Base-by-base conservation (phyloP, 352 stramenopile genomes). In the Pythium coloratum region DNA sequence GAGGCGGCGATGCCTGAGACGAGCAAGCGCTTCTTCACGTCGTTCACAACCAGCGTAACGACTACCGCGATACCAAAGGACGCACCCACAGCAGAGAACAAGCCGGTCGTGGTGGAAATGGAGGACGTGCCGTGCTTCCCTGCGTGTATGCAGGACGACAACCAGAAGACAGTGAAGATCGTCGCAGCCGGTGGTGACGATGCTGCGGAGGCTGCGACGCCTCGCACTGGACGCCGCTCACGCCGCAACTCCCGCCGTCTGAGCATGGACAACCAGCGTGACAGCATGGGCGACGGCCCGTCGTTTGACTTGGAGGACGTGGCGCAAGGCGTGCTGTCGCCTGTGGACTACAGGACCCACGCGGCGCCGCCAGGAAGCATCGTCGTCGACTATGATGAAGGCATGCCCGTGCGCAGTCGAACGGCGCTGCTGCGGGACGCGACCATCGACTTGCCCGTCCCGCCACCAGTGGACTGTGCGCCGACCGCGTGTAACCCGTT, bases 381-480 rank as follows among this genome's bases (percentile, higher is more conserved):
- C 55, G 72, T 84, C n/a, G 81, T 90, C 28, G 81, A 88, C 54
- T 90, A 90, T 34, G 81, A 90, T 44, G 71, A 77, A 55, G 66
- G 51, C 53, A 64, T 66, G 51, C 65, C 65, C 53, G 65, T 63
- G 32, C 58, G 65, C 0, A 71, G 65, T 24, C 63, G 64, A 28
- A 49, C 24, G 38, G 69, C 28, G 20, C 51, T 64, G 53, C 46
- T 59, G 24, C 46, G 53, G 40, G 46, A 53, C 36, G 66, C 75
- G 30, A 68, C 56, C 50, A 64, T 70, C 18, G 63, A 64, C 33
- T 66, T 73, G 12, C 53, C 63, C 33, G 59, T 49, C 34, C 59
- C 24, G n/a, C 54, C 71, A 26, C 56, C 40, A 9, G 67, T 55
- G 3, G 70, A 77, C n/a, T 90, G 82, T 55, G 73, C 75, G 3